Evolutionary conservation across 2,329 filamentous ascomycete species (phyloP).

Genomic region (Daldinia sp.): DNA sequence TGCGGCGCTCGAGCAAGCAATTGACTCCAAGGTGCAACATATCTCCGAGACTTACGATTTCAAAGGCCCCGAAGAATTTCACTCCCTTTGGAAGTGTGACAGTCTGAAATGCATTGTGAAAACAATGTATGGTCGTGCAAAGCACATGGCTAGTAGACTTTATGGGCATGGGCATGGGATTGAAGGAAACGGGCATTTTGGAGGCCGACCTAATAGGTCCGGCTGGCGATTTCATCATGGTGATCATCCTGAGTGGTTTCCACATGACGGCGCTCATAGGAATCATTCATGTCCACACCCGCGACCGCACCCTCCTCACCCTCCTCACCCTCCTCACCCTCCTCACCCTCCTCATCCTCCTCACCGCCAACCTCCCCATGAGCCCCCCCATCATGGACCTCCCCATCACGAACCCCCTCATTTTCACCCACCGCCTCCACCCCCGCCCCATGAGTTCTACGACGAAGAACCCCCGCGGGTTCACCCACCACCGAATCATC

Average conservation of each 20-base stretch:
- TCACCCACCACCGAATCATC: constrained; percentile 14
- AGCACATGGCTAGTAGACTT: constrained; percentile 52
- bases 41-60: constrained; percentile 54
- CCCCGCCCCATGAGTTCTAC: constrained; percentile 29
- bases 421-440: constrained; percentile 43
- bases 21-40: constrained; percentile 58
- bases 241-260: constrained; percentile 40
- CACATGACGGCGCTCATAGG: constrained; percentile 43
- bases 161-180: constrained; percentile 50
- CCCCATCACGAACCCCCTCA: constrained; percentile 40
- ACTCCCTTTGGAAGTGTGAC: constrained; percentile 54
- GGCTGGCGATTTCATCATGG: constrained; percentile 46
- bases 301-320: constrained; percentile 30
- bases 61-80: constrained; percentile 43
- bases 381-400: constrained; percentile 19
- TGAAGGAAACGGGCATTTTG: constrained; percentile 24
- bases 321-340: neutral
- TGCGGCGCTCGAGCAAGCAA: constrained; percentile 57
- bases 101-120: constrained; percentile 59
- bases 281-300: constrained; percentile 47
- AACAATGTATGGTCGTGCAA: constrained; percentile 56
- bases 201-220: constrained; percentile 34
- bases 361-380: neutral
- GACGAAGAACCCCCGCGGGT: constrained; percentile 19
- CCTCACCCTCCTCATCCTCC: neutral